Base-by-base conservation (phyloP, 306 rosid genomes). In the Gastrolobium bilobum region DNA sequence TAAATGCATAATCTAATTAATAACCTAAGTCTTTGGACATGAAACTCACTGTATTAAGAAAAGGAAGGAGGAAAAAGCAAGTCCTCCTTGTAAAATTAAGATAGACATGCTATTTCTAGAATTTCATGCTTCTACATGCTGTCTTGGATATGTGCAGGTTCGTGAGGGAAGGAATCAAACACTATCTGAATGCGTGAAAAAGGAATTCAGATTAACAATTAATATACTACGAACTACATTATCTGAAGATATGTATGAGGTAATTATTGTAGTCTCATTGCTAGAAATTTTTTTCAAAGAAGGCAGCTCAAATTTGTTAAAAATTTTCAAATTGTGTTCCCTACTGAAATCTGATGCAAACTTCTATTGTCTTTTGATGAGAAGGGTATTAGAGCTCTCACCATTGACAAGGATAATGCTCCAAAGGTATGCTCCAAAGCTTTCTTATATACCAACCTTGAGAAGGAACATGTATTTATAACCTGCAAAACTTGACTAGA, bases 181-280 rank as follows among this genome's bases (percentile, higher is more conserved):
- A 53, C 87, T 93, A 66, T 44, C 95, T 35, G 97, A 95, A 84
- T 79, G 88, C 87, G 71, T 95, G 66, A 91, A 87, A 84, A 95
- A 81, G 85, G 99, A 95, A 82, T 95, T 93, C 82, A 84, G 91
- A 72, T 34, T 95, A 62, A 92, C 98, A 15, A 88, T 93, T 44
- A 95, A 92, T 68, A 90, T 90, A 66, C 82, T 93, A 30, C 73
- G 90, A 73, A 42, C 85, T 39, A 77, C 78, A 58, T 87, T 91
- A 64, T 93, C 99, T 4, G 88, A 69, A 77, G 99, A 95, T 80
- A 93, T 95, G 83, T 95, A 93, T 7, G 99, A 95, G 99, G 99
- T 95, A 90, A 88, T 10, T 70, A 7, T 11, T 52, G 48, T 42
- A 34, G 13, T 77, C 30, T 44, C 59, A 75, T 50, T 73, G 8